Evolutionary conservation across 495 filamentous ascomycete species (phyloP), one percentile per base, ranked within the genome.

Genomic region (Immersiella caudata): DNA sequence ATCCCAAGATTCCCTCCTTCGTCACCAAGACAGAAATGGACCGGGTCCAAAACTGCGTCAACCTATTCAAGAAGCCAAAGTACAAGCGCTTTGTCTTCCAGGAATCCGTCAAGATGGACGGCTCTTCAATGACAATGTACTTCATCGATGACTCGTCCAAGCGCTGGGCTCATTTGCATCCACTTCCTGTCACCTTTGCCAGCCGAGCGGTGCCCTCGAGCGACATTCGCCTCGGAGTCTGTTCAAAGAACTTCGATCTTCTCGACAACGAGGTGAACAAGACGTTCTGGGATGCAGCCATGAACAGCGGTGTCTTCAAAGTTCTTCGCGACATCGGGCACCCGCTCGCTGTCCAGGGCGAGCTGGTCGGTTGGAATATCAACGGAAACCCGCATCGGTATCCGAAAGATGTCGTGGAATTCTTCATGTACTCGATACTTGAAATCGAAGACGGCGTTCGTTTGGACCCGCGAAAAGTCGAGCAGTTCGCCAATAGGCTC

Each of bases 201-300:
- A 18, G 9, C 11, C 40, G 40, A 14, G 6, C 40, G 14, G 16
- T 46, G 9, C 40, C 16, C 11, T 12, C 9, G 2, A 12, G 11
- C 9, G 71, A 68, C 20, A 75, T 73, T 24, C 70, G 75, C 0
- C 64, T 76, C 4, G 76, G 75, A 22, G 72, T 77, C 2, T 77
- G 75, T 67, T 68, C 68, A 21, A 66, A 67, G 24, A 65, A 64
- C 2, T 20, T 21, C 1, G 72, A 77, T 27, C 70, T 77, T 26
- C 59, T 77, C 1, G 29, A 35, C 27, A 24, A 49, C 16, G 18
- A 22, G 29, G 1, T 1, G 14, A 16, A n/a, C 0, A 58, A 60
- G n/a, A n/a, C 27, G 12, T 72, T 60, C 52, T 75, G 74, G 74
- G 24, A 25, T 8, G 62, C 65, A 2, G 66, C 73, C 4, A 6